Evolutionary conservation across 2,329 filamentous ascomycete genomes (phyloP), one percentile per base, ranked within the genome.

Genomic region (Neopestalotiopsis sp.): DNA sequence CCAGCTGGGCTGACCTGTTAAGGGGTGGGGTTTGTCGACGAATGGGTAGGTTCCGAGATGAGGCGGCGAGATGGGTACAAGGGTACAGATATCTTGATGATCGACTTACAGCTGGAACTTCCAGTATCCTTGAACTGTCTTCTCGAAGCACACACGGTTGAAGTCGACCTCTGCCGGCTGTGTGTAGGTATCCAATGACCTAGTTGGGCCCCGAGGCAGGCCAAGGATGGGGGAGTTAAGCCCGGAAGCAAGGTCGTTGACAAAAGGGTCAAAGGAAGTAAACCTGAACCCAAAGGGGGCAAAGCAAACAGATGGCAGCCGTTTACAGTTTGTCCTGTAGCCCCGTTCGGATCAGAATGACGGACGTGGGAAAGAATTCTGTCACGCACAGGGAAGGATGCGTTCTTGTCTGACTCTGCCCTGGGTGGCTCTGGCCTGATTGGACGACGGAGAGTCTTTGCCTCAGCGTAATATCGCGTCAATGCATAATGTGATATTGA

Each of bases 381-480:
- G 81, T 79, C 80, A 77, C 77, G 78, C 79, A 82, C 79, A 72
- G 76, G 78, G 71, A 78, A 71, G 73, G 78, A 75, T 73, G 77
- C 71, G 72, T 75, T 75, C 73, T 74, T 76, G 73, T 72, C 76
- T 75, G 74, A 69, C 74, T 73, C 73, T 76, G 73, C 70, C 74
- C 34, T 28, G 72, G 68, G 71, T 69, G 74, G 68, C 69, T 69
- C 70, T 72, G 71, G 71, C 76, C 77, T 76, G 75, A 81, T 80
- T 82, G 80, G 79, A 75, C 77, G 81, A 72, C 64, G 71, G 66
- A 69, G 69, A 73, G 74, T 71, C 75, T 75, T 79, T 73, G 77
- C 72, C 76, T 76, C 73, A 77, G 79, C 73, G 77, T 77, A 82
- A 82, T 82, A 82, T 82, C 74, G 76, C 79, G 75, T 77, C 78